These are phyloP conservation scores for Eucalyptus lansdowneana DNA, from an alignment of 345 rosid genomes.

Conservation along the genomic window DNA sequence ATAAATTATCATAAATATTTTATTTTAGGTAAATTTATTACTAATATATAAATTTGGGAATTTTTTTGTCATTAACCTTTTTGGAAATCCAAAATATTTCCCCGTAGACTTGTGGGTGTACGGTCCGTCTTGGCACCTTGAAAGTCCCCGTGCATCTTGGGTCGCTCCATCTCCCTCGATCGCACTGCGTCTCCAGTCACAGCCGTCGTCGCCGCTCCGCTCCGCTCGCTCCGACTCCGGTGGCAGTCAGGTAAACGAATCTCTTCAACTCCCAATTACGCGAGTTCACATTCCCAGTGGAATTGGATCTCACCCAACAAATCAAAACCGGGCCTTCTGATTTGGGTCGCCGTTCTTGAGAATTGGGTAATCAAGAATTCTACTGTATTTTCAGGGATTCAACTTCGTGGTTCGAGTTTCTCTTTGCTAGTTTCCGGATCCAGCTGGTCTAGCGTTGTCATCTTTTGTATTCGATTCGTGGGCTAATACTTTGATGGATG, in stretches of 20 bases:
- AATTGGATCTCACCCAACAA: not conserved
- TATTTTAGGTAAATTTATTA: too few relatives aligned
- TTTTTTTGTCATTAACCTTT: too few relatives aligned
- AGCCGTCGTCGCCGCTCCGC: not conserved
- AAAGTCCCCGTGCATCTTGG: not conserved
- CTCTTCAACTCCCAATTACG: not conserved
- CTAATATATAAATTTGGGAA: too few relatives aligned
- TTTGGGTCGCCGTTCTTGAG: not conserved
- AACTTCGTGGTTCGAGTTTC: not conserved
- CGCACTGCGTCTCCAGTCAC: not conserved
- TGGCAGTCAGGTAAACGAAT: not conserved
- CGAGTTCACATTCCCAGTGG: not conserved
- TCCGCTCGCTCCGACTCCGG: not conserved
- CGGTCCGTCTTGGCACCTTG: not conserved
- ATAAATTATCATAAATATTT: too few relatives aligned
- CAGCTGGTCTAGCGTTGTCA: not conserved
- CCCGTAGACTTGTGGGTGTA: not conserved
- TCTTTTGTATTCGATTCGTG: not conserved
- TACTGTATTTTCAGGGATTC: not conserved
- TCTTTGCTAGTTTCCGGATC: not conserved
- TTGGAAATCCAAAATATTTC: not conserved
- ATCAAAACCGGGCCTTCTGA: not conserved
- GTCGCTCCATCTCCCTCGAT: not conserved
- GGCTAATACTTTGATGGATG: not conserved
- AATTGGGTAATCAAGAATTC: not conserved